Evolutionary conservation across 305 asterid genomes (phyloP).

Genomic region (Fraxinus albicans): DNA sequence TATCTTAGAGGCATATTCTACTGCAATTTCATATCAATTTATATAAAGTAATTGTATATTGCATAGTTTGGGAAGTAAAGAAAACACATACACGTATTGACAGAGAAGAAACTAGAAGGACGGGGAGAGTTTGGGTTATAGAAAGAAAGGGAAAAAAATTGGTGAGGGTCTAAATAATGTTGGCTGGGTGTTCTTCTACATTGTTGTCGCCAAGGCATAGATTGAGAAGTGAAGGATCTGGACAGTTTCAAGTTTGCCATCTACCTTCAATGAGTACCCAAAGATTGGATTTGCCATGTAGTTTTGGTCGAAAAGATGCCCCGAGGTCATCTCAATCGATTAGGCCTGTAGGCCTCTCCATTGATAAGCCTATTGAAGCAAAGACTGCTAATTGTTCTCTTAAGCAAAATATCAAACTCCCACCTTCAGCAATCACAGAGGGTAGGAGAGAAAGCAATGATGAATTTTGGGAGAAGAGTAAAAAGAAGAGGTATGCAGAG

Average conservation of each 20-base stretch:
- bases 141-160: slow-evolving; percentile 19
- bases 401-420: slow-evolving; percentile 63
- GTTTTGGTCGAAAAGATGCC: slow-evolving; percentile 55
- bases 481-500: slow-evolving; percentile 66
- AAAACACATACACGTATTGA: slow-evolving; percentile 34
- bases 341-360: slow-evolving; percentile 66
- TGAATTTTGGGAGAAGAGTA: slow-evolving; percentile 57
- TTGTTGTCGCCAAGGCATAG: slow-evolving; percentile 93
- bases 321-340: slow-evolving; percentile 48
- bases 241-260: slow-evolving; percentile 81
- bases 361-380: slow-evolving; percentile 61
- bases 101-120: slow-evolving; percentile 21
- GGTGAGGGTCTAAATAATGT: slow-evolving; percentile 72
- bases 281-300: slow-evolving; percentile 81
- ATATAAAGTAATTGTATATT: slow-evolving; percentile 23
- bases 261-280: slow-evolving; percentile 94
- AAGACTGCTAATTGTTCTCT: slow-evolving; percentile 52
- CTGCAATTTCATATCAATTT: slow-evolving; percentile 12
- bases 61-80: slow-evolving; percentile 27
- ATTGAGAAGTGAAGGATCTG: slow-evolving; percentile 76
- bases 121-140: slow-evolving; percentile 33
- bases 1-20: slow-evolving; percentile 25
- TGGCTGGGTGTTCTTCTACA: slow-evolving; percentile 96
- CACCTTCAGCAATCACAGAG: slow-evolving; percentile 52
- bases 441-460: slow-evolving; percentile 41